These are phyloP conservation scores for Mortierella polycephala DNA, from an alignment of 371 early-diverging fungal genomes.

Conservation along the genomic window DNA sequence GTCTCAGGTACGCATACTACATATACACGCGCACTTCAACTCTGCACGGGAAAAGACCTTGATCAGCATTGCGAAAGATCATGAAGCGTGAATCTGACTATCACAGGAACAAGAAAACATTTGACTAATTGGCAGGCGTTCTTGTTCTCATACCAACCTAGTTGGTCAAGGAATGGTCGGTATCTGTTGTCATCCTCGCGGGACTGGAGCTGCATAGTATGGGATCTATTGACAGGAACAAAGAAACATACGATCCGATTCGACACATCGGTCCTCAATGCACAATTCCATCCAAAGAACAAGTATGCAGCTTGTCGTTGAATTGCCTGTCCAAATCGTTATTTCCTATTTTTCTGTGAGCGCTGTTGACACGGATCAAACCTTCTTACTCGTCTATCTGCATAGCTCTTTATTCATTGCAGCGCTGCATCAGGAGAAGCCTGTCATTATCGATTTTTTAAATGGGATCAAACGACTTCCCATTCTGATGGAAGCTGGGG, in stretches of 20 bases:
- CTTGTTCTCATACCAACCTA: constrained; percentile 20
- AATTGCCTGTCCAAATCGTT: no score
- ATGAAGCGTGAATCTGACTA: no score
- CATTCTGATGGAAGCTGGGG: constrained; percentile 8
- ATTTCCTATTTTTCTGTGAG: neutral
- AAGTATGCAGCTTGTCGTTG: constrained; percentile 65
- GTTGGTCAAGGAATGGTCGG: constrained; percentile 79
- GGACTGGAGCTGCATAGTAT: constrained; percentile 88
- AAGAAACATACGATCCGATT: constrained; percentile 70
- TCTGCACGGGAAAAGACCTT: no score
- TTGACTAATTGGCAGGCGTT: no score
- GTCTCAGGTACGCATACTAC: constrained; percentile 80
- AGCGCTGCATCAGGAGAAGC: constrained; percentile 61
- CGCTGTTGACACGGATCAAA: no score
- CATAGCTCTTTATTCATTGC: constrained; percentile 65
- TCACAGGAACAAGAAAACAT: no score
- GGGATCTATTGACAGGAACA: constrained; percentile 78
- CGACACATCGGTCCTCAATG: constrained; percentile 69
- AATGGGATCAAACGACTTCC: constrained; percentile 49
- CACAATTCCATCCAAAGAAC: constrained; percentile 78
- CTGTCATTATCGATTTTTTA: constrained; percentile 64
- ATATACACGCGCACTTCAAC: no score
- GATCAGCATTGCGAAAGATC: no score
- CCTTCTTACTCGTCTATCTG: neutral
- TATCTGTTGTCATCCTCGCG: constrained; percentile 75